These are phyloP conservation scores for Russula griseocarnosa DNA, from an alignment of 768 basidiomycete genomes.

Conservation along the genomic window DNA sequence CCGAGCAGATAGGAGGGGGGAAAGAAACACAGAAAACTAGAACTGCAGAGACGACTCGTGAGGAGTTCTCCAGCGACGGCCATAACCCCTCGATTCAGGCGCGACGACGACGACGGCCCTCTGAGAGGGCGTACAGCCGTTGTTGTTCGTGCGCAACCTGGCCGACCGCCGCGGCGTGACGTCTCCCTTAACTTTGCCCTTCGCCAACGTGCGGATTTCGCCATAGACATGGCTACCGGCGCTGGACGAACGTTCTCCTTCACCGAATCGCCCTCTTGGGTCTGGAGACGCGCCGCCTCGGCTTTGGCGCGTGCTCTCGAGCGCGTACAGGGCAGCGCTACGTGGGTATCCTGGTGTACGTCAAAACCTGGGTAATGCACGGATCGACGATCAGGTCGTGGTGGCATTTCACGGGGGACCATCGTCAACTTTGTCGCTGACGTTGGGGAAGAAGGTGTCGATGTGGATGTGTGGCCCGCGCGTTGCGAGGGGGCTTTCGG, in stretches of 20 bases:
- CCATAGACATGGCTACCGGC: background rate
- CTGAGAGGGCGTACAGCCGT: background rate
- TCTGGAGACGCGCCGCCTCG: conserved; percentile 4
- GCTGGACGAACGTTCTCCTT: conserved; percentile 28
- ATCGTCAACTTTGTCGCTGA: conserved; percentile 2
- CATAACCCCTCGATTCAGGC: conserved; percentile 1
- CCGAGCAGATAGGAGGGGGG: background rate
- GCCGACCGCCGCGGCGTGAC: conserved; percentile 21
- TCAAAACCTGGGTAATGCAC: conserved; percentile 29
- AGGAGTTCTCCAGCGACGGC: conserved; percentile 11
- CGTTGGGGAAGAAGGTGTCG: background rate
- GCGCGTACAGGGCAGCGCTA: conserved; percentile 19
- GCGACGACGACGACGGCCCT: background rate
- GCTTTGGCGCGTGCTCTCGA: conserved; percentile 15
- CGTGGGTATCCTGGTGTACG: conserved; percentile 28
- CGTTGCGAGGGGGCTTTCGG: background rate
- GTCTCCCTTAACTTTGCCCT: conserved; percentile 12
- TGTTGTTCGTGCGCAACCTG: conserved; percentile 18
- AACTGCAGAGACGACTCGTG: conserved; percentile 15
- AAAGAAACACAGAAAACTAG: background rate
- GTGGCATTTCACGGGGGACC: conserved; percentile 24
- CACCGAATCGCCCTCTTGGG: conserved; percentile 15
- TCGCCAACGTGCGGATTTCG: background rate
- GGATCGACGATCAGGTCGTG: conserved; percentile 23
- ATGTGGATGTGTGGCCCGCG: background rate